Conservation (phyloP, 805 yeast species). For the Kazachstania kunashirensis region DNA sequence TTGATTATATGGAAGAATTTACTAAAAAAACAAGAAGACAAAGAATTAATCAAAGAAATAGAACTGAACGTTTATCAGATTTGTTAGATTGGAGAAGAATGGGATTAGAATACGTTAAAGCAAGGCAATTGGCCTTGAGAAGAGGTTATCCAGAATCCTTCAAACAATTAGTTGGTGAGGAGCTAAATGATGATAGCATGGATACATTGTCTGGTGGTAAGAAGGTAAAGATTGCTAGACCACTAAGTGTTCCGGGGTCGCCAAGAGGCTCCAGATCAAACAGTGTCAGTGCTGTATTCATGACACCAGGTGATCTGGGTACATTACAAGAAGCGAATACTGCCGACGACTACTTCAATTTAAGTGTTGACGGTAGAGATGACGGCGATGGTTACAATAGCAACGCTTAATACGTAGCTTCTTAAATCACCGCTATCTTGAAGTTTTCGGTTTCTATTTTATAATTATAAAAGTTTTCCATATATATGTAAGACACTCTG, state of each 20-base stretch:
- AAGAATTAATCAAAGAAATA: conserved; percentile 92
- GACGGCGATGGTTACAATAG: conserved; percentile 33
- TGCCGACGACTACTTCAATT: conserved; percentile 63
- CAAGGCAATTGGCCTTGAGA: conserved; percentile 81
- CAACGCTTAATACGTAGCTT: conserved; percentile 15
- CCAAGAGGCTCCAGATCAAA: conserved; percentile 45
- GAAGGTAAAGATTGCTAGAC: conserved; percentile 71
- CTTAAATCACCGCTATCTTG: no score
- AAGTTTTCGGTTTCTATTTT: background rate
- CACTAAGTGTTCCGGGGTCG: conserved; percentile 94
- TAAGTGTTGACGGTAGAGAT: conserved; percentile 30
- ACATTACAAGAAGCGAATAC: conserved; percentile 84
- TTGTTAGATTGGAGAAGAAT: conserved; percentile 94
- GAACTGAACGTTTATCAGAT: conserved; percentile 91
- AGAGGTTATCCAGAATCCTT: conserved; percentile 89
- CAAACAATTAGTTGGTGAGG: conserved; percentile 31
- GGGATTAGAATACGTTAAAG: conserved; percentile 95
- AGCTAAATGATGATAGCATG: conserved; percentile 23
- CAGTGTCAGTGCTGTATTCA: conserved; percentile 40
- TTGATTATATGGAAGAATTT: conserved; percentile 84
- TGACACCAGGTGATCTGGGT: conserved; percentile 99
- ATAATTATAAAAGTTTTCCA: no score
- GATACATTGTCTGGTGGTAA: conserved; percentile 30
- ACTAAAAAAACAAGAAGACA: conserved; percentile 87
- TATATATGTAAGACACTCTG: no score